Percentiles rank a stretch among this genome's conserved stretches.
Conservation (phyloP, 2,329 filamentous ascomycete species). For the Cytospora schulzeri region DNA sequence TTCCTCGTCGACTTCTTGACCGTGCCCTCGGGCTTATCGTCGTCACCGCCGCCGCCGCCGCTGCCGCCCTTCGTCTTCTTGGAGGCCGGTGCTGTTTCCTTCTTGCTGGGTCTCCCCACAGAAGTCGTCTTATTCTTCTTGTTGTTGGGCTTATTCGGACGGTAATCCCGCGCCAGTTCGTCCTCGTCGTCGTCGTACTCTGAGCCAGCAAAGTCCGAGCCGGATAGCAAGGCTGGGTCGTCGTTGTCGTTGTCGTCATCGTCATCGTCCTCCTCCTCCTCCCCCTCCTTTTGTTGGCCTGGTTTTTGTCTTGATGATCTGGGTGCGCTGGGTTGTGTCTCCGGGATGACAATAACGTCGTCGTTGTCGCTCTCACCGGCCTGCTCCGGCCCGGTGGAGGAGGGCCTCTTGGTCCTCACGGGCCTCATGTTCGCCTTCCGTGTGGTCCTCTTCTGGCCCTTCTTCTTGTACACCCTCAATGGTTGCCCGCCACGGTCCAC, state of each 20-base stretch:
- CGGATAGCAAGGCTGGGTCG: slow-evolving; percentile 40
- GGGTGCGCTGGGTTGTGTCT: slow-evolving; percentile 40
- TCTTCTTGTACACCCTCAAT: slow-evolving; percentile 74
- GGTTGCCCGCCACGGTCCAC: slow-evolving; percentile 60
- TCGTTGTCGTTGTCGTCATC: slow-evolving; percentile 36
- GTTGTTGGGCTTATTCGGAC: not conserved
- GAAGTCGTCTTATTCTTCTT: no score
- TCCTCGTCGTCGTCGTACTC: slow-evolving; percentile 40
- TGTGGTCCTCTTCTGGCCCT: slow-evolving; percentile 79
- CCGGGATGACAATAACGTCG: slow-evolving; percentile 44
- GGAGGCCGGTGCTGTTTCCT: slow-evolving; percentile 30
- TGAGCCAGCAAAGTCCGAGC: slow-evolving; percentile 44
- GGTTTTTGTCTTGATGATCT: not conserved
- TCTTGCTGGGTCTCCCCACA: slow-evolving; percentile 14
- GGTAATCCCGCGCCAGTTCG: slow-evolving; percentile 39
- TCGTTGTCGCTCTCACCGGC: slow-evolving; percentile 37
- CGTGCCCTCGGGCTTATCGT: slow-evolving; percentile 35
- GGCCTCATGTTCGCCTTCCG: slow-evolving; percentile 66
- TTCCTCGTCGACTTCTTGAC: slow-evolving; percentile 59
- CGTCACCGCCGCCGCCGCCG: no score
- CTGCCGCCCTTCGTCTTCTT: slow-evolving; percentile 34
- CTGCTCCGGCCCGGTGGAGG: slow-evolving; percentile 31
- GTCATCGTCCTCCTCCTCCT: no score
- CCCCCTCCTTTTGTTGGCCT: not conserved
- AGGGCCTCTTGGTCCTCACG: slow-evolving; percentile 50